These are phyloP conservation scores for Neotropicomus parvogracilis DNA, from an alignment of 1,284 basidiomycete species.

Conservation along the genomic window DNA sequence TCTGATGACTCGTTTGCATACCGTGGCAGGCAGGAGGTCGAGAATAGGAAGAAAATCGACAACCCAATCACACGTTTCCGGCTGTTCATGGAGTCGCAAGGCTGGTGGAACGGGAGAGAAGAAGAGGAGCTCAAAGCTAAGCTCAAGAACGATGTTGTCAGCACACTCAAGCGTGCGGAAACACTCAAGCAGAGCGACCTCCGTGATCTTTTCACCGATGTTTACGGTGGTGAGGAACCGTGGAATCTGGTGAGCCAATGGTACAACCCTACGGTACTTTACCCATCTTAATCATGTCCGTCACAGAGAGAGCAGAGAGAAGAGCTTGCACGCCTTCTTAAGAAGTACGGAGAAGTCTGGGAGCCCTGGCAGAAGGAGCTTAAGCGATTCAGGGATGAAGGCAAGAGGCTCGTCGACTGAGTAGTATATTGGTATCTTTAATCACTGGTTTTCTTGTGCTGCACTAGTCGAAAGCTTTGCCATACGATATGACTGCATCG, in stretches of 20 bases:
- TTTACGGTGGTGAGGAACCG: slow-evolving; percentile 82
- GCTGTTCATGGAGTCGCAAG: slow-evolving; percentile 72
- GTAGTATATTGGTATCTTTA: neutral
- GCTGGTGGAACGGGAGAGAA: slow-evolving; percentile 83
- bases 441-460: neutral
- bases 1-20: slow-evolving; percentile 94
- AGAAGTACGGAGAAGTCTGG: slow-evolving; percentile 81
- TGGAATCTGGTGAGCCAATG: slow-evolving; percentile 72
- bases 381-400: slow-evolving; percentile 75
- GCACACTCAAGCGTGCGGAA: slow-evolving; percentile 78
- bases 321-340: slow-evolving; percentile 71
- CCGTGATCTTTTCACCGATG: slow-evolving; percentile 81
- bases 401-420: slow-evolving; percentile 50
- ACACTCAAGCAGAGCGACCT: slow-evolving; percentile 66
- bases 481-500: slow-evolving; percentile 14
- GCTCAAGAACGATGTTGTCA: slow-evolving; percentile 72
- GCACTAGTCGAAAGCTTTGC: neutral
- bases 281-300: neutral
- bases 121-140: slow-evolving; percentile 72
- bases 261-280: neutral
- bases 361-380: slow-evolving; percentile 84
- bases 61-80: slow-evolving; percentile 88
- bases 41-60: slow-evolving; percentile 82
- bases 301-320: slow-evolving; percentile 76
- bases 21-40: slow-evolving; percentile 79